Evolutionary conservation across 192 early-diverging fungal species (phyloP).

Genomic region (Geranomyces michiganensis): DNA sequence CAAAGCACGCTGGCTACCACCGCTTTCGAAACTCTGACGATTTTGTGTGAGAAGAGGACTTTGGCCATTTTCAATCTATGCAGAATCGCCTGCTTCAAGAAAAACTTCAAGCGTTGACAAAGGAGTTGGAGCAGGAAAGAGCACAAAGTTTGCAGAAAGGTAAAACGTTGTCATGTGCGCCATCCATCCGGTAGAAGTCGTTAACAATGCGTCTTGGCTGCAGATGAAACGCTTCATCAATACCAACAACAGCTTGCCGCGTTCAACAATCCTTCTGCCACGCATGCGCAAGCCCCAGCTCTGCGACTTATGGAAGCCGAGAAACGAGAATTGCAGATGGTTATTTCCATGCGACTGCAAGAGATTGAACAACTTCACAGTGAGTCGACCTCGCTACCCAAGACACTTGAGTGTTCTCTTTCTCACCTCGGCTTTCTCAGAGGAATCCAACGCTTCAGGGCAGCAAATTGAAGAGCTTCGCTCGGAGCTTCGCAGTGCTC

Average conservation of each 20-base stretch:
- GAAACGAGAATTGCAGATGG: slow-evolving; percentile 22
- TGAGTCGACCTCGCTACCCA: neutral
- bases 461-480: slow-evolving; percentile 16
- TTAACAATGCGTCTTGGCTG: too few species aligned
- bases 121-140: neutral
- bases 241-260: too few species aligned
- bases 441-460: slow-evolving; percentile 26
- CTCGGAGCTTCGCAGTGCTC: slow-evolving; percentile 26
- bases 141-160: neutral
- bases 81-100: neutral
- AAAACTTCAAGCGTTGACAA: neutral
- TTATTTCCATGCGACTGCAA: slow-evolving; percentile 21
- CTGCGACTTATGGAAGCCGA: slow-evolving; percentile 7
- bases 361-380: slow-evolving; percentile 25
- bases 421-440: neutral
- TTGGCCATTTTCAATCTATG: neutral
- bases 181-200: too few species aligned
- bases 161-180: neutral
- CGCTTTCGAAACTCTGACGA: neutral
- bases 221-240: too few species aligned
- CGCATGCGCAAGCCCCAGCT: too few species aligned
- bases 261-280: too few species aligned
- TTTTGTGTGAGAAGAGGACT: neutral
- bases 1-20: neutral
- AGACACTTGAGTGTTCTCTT: neutral